Evolutionary conservation across 345 rosid genomes (phyloP), one percentile per base, ranked within the genome.

Genomic region (Erucastrum elatum): DNA sequence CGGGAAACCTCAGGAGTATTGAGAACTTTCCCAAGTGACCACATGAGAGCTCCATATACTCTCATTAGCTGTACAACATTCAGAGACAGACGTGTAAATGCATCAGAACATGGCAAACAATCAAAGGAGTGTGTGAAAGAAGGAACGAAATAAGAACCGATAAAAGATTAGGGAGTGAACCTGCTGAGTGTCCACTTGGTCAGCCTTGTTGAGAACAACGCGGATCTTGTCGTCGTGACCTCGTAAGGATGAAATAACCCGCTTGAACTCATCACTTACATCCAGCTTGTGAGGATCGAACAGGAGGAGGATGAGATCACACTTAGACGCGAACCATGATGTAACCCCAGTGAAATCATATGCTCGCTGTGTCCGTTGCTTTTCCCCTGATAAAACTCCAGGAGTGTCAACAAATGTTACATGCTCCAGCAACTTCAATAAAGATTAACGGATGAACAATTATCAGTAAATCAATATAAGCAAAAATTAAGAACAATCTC

Each of bases 21-120:
- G 6, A 95, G 83, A 81, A 95, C 99, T 86, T 93, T 95, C 75
- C 99, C 97, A n/a, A 95, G 97, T 21, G 99, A 95, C 98, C 98
- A 95, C 97, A 95, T 93, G 68, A 95, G 81, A 60, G 97, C 98
- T 80, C 99, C 99, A 84, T 95, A 91, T 34, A 95, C 99, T 84
- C 98, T 90, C 99, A 95, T 95, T 64, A 95, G 85, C 99, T 95
- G 85, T 64, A 80, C 15, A 77, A 29, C 39, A 74, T 69, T 30
- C 27, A 5, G 21, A 75, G 13, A 70, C 39, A 61, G 68, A 51
- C 44, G 11, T 27, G 70, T 71, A 39, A 61, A 13, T 31, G 79
- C 2, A 53, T 21, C 6, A 72, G 59, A 39, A 53, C 60, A 80
- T 51, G 59, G 16, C 11, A 74, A 58, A 56, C 41, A 51, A 70